Conservation (phyloP, 345 rosid species). For the Boechera divaricarpa region DNA sequence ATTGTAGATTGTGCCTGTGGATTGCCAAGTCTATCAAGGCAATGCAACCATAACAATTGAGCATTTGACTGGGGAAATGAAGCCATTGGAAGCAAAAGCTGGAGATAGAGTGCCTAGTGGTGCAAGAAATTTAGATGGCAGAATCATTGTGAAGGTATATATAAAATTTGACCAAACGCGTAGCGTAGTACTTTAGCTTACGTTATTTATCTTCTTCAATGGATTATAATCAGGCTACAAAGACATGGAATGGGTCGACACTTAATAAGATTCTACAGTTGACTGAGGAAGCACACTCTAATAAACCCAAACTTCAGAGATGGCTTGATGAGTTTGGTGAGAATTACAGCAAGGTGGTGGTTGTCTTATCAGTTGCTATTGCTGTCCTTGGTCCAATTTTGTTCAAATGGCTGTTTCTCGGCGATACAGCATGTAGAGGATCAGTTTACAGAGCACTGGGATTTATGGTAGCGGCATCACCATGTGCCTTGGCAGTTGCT, state of each 20-base stretch:
- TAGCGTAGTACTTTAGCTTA: neutral
- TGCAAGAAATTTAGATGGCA: slow-evolving; percentile 89
- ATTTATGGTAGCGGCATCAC: slow-evolving; percentile 89
- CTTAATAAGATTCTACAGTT: slow-evolving; percentile 76
- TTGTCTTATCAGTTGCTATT: slow-evolving; percentile 70
- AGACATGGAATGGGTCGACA: slow-evolving; percentile 86
- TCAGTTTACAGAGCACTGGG: slow-evolving; percentile 82
- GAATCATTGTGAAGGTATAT: slow-evolving; percentile 80
- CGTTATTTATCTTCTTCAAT: neutral
- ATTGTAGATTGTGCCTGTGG: slow-evolving; percentile 79
- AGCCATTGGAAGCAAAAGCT: slow-evolving; percentile 75
- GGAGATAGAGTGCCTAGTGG: slow-evolving; percentile 87
- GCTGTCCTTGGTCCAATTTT: slow-evolving; percentile 77
- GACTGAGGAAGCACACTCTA: slow-evolving; percentile 87
- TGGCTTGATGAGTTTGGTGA: slow-evolving; percentile 95
- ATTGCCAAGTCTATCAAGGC: slow-evolving; percentile 82
- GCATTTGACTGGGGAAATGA: slow-evolving; percentile 90
- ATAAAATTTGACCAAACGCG: neutral
- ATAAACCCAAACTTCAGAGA: slow-evolving; percentile 85
- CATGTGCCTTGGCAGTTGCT: slow-evolving; percentile 93
- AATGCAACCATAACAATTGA: slow-evolving; percentile 82
- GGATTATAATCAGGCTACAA: slow-evolving; percentile 52
- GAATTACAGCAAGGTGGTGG: slow-evolving; percentile 78
- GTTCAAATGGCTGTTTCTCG: slow-evolving; percentile 79
- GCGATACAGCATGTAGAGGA: slow-evolving; percentile 77